Conservation (phyloP, 2,329 filamentous ascomycete genomes). For the Furcasterigmium furcatum region DNA sequence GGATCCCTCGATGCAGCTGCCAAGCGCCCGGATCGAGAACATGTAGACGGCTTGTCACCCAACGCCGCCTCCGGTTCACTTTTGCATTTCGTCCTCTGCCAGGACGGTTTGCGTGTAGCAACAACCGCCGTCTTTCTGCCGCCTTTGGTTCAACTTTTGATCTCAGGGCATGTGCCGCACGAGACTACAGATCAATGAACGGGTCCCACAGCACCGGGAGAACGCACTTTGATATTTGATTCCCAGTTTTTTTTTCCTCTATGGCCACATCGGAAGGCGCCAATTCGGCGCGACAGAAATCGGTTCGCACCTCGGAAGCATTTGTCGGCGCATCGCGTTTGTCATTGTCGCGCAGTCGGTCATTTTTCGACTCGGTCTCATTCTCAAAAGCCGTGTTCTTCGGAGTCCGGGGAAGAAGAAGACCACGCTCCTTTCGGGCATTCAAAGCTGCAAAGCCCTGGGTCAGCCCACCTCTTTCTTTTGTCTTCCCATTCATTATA, state of each 20-base stretch:
- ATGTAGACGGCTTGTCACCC: too few relatives aligned
- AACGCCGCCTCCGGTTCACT: neutral
- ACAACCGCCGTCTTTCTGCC: neutral
- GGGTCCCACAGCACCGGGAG: neutral
- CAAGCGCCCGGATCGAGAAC: constrained; percentile 54
- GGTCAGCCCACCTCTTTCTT: neutral
- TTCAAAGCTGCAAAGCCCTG: neutral
- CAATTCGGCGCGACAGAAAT: neutral
- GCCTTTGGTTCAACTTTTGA: neutral
- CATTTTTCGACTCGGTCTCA: neutral
- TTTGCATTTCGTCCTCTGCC: too few relatives aligned
- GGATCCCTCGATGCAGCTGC: constrained; percentile 56
- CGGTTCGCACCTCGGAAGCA: neutral
- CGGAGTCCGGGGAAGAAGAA: neutral
- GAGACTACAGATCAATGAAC: neutral
- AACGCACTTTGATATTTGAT: neutral
- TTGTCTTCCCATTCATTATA: neutral
- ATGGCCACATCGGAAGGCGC: neutral
- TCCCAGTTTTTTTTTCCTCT: neutral
- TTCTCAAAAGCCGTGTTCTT: neutral
- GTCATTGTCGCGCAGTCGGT: neutral
- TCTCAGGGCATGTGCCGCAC: neutral
- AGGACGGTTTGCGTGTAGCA: too few relatives aligned
- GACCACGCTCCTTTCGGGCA: neutral
- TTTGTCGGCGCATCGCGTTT: neutral